These are phyloP conservation scores for Aspergillus quadricinctus DNA, from an alignment of 2,329 filamentous ascomycete species.

Conservation along the genomic window DNA sequence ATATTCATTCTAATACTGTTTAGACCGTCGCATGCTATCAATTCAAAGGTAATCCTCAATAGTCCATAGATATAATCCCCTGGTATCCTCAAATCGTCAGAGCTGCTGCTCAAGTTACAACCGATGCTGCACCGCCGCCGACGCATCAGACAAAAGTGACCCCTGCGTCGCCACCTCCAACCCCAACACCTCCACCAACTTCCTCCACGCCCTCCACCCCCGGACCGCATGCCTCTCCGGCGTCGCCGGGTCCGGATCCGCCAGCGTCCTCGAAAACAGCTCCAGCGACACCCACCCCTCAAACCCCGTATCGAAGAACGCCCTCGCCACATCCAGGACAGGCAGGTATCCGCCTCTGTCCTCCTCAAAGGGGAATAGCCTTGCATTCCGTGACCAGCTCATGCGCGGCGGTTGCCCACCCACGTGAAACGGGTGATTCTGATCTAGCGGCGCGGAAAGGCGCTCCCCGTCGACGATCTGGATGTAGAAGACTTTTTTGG, in stretches of 20 bases:
- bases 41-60: no score
- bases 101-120: no score
- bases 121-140: slow-evolving; percentile 12
- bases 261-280: slow-evolving; percentile 61
- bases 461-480: slow-evolving; percentile 72
- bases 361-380: slow-evolving; percentile 63
- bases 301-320: slow-evolving; percentile 60
- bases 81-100: no score
- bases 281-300: slow-evolving; percentile 69
- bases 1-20: no score
- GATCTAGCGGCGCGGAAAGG: slow-evolving; percentile 53
- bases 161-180: neutral
- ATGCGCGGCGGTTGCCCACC: slow-evolving; percentile 59
- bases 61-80: no score
- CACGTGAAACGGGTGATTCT: slow-evolving; percentile 56
- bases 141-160: neutral
- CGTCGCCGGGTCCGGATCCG: slow-evolving; percentile 47
- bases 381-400: slow-evolving; percentile 74
- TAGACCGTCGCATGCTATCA: no score
- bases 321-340: slow-evolving; percentile 55
- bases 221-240: slow-evolving; percentile 54
- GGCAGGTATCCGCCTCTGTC: slow-evolving; percentile 65
- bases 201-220: slow-evolving; percentile 50
- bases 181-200: slow-evolving; percentile 30
- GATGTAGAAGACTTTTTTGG: slow-evolving; percentile 66